Conservation (phyloP, 1,284 basidiomycete species). For the Sanghuangporus sanghuang region DNA sequence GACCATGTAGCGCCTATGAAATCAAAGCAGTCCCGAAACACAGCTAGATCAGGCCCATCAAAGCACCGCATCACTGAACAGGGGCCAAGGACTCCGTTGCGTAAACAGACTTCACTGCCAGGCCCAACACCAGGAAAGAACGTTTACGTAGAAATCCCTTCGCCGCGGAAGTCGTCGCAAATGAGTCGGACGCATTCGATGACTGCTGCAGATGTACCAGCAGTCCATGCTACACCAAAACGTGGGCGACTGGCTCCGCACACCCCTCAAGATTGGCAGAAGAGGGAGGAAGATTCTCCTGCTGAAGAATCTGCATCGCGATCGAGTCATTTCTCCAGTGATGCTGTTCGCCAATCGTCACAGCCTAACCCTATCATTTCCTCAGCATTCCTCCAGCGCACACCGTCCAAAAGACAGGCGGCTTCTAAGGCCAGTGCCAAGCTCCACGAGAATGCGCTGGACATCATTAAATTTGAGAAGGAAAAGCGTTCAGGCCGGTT, state of each 20-base stretch:
- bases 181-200: background rate
- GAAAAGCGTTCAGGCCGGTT: conserved; percentile 47
- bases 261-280: background rate
- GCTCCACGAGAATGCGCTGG: conserved; percentile 69
- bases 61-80: background rate
- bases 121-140: conserved; percentile 1
- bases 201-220: background rate
- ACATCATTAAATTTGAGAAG: conserved; percentile 62
- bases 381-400: conserved; percentile 7
- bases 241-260: background rate
- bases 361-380: conserved; percentile 9
- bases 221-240: conserved; percentile 2
- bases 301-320: background rate
- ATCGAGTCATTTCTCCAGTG: background rate
- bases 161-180: background rate
- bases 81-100: background rate
- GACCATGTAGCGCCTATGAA: background rate
- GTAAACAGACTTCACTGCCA: background rate
- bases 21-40: background rate
- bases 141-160: conserved; percentile 9
- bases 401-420: conserved; percentile 46
- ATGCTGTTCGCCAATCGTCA: conserved; percentile 1
- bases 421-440: conserved; percentile 59
- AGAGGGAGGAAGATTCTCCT: background rate
- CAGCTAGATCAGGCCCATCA: background rate